Base-by-base conservation (phyloP, 169 alveolate genomes). In the Plasmodium malariae region DNA sequence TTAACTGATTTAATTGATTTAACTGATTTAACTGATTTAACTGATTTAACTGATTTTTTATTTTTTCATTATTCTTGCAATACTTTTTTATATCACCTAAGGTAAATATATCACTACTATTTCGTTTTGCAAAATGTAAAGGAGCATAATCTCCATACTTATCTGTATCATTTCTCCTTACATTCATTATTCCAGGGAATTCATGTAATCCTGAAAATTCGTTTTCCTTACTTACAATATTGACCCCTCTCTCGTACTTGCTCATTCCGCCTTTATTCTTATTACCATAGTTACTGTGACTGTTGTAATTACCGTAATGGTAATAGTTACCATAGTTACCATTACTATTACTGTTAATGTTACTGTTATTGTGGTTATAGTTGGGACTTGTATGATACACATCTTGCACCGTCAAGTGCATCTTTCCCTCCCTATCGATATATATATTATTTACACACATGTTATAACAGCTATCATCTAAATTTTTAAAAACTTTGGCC, bases 41-140 rank as follows among this genome's bases (percentile, higher is more conserved):
- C 19, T 3, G 2, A 21, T 62, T 40, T 11, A 36, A 40, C 1
- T 4, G 17, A 37, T 78, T 45, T 32, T 65, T 48, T 26, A 17
- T 21, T 34, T 49, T 78, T 17, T 80, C 90, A 30, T 80, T 80
- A 48, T 80, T 57, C 24, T 80, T 67, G 32, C 63, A 30, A 51
- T 19, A 80, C 17, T 80, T 80, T 67, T 80, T 80, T 3, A 80
- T 80, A 80, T 80, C 90, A 1, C 90, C 90, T 21, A 80, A 49
- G 9, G 90, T 80, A 45, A 80, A 80, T 32, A 80, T 80, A 11
- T 80, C 83, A 19, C 67, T 30, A 21, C 67, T 80, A 34, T 24
- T 45, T 63, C 59, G 6, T 60, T 67, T 80, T 1, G 80, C 30
- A 55, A 63, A 78, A 0, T 63, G 54, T 45, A 36, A 63, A 1